Conservation (phyloP, 495 filamentous ascomycete genomes). For the Penicillium taxi region DNA sequence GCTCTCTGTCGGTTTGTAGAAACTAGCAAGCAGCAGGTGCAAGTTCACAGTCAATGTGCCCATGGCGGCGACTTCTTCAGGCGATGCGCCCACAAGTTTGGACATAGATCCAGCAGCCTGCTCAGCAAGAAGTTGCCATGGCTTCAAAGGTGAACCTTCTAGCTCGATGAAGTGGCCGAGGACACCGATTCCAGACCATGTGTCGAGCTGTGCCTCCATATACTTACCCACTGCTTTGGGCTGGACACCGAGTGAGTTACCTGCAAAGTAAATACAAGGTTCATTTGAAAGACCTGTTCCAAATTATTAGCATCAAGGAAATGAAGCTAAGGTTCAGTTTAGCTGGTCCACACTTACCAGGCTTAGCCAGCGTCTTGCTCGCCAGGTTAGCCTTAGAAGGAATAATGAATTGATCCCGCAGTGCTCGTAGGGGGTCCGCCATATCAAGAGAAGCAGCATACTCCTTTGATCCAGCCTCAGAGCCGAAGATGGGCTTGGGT, state of each 20-base stretch:
- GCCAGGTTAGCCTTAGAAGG: slow-evolving; percentile 73
- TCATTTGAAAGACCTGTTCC: slow-evolving; percentile 32
- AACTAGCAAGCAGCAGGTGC: slow-evolving; percentile 80
- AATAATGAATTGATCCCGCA: slow-evolving; percentile 74
- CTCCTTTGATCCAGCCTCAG: slow-evolving; percentile 33
- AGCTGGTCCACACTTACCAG: slow-evolving; percentile 18
- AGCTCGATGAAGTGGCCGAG: slow-evolving; percentile 82
- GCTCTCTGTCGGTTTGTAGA: slow-evolving; percentile 71
- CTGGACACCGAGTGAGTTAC: slow-evolving; percentile 91
- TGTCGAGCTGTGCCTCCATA: slow-evolving; percentile 69
- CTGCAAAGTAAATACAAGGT: slow-evolving; percentile 76
- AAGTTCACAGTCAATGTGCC: slow-evolving; percentile 87
- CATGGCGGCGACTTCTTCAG: slow-evolving; percentile 84
- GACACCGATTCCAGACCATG: slow-evolving; percentile 87
- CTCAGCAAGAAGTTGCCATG: slow-evolving; percentile 73
- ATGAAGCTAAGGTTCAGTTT: no score
- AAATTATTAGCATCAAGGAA: slow-evolving; percentile 1
- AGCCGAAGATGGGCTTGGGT: slow-evolving; percentile 29
- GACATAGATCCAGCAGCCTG: slow-evolving; percentile 65
- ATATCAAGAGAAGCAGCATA: slow-evolving; percentile 60
- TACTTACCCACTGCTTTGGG: slow-evolving; percentile 64
- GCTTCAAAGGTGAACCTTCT: slow-evolving; percentile 61
- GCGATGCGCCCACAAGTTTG: slow-evolving; percentile 70
- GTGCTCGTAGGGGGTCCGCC: slow-evolving; percentile 55
- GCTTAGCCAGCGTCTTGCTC: slow-evolving; percentile 52